Percentiles rank a stretch among this genome's conserved stretches.
These are phyloP conservation scores for Aristolochia californica DNA, from an alignment of 164 flowering plant species.

Conservation along the genomic window DNA sequence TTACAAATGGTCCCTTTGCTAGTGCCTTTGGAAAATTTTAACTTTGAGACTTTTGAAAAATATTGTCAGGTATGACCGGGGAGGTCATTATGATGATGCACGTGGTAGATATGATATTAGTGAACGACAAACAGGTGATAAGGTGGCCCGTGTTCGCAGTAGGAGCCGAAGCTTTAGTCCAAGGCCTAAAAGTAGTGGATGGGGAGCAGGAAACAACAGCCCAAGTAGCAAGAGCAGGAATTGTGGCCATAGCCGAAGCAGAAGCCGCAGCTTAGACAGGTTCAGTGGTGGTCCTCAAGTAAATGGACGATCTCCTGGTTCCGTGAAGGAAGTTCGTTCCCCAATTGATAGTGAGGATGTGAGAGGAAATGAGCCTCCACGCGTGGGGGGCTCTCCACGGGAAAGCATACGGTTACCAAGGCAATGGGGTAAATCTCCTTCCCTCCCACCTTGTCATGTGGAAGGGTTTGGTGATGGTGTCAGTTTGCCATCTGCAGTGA, in stretches of 20 bases:
- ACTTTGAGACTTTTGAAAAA: background rate
- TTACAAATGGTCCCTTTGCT: background rate
- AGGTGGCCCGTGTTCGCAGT: conserved; percentile 5
- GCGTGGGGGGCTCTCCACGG: background rate
- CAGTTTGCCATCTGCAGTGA: background rate
- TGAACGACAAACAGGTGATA: conserved; percentile 10
- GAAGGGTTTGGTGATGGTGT: conserved; percentile 1
- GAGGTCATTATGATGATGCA: conserved; percentile 12
- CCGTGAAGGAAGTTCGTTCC: conserved; percentile 1
- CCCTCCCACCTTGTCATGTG: conserved; percentile 12
- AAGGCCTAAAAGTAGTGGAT: conserved; percentile 28
- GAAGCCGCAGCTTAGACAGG: conserved; percentile 23
- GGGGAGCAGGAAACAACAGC: conserved; percentile 11
- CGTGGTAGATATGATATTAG: conserved; percentile 13
- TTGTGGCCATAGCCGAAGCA: conserved; percentile 8
- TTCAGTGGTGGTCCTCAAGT: conserved; percentile 4
- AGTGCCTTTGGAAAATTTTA: too few species aligned
- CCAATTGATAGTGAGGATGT: conserved; percentile 8
- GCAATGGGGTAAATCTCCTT: background rate
- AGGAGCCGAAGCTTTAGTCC: background rate
- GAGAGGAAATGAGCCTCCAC: background rate
- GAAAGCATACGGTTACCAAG: background rate
- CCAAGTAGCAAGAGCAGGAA: conserved; percentile 14
- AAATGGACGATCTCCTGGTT: conserved; percentile 7
- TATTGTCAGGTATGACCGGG: conserved; percentile 20